phyloP scores from a whole-genome alignment of 2,329 filamentous ascomycete species.

The Huntiella decipiens region DNA sequence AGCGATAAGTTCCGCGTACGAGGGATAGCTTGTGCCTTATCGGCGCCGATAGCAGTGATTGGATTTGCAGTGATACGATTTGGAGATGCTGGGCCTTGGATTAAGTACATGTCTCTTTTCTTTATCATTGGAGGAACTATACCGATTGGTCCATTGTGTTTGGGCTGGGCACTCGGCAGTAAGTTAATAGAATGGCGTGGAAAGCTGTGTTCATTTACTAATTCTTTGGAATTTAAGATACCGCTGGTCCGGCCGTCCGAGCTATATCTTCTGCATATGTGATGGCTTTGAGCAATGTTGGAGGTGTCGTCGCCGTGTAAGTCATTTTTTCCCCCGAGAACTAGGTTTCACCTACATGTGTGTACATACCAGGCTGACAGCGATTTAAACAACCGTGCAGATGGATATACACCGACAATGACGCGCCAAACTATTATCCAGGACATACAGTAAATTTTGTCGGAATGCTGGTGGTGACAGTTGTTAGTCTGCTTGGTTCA shows the following conservation, averaged over 20 bases:
- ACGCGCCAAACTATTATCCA: slow-evolving; percentile 27
- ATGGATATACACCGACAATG: slow-evolving; percentile 32
- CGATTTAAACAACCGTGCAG: slow-evolving; percentile 13
- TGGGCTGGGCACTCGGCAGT: slow-evolving; percentile 40
- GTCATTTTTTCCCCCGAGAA: slow-evolving; percentile 13
- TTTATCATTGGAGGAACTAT: slow-evolving; percentile 37
- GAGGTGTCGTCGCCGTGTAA: slow-evolving; percentile 37
- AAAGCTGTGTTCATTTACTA: background rate
- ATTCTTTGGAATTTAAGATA: slow-evolving; percentile 18
- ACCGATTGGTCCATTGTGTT: slow-evolving; percentile 36
- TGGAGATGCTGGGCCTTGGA: slow-evolving; percentile 19
- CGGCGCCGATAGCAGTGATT: slow-evolving; percentile 24
- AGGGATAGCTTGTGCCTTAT: slow-evolving; percentile 22
- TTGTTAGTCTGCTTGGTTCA: slow-evolving; percentile 29
- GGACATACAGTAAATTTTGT: slow-evolving; percentile 38
- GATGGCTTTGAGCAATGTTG: slow-evolving; percentile 33
- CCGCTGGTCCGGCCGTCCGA: slow-evolving; percentile 34
- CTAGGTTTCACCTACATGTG: background rate
- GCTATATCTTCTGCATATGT: slow-evolving; percentile 37
- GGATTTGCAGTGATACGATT: slow-evolving; percentile 35
- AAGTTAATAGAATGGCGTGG: slow-evolving; percentile 13
- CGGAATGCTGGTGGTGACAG: slow-evolving; percentile 26
- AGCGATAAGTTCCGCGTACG: slow-evolving; percentile 19
- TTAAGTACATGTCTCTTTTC: slow-evolving; percentile 34
- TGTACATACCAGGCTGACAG: background rate